Evolutionary conservation across 139 green algal genomes (phyloP), one percentile per base, ranked within the genome.

Genomic region (Chlamydomonas sp.): DNA sequence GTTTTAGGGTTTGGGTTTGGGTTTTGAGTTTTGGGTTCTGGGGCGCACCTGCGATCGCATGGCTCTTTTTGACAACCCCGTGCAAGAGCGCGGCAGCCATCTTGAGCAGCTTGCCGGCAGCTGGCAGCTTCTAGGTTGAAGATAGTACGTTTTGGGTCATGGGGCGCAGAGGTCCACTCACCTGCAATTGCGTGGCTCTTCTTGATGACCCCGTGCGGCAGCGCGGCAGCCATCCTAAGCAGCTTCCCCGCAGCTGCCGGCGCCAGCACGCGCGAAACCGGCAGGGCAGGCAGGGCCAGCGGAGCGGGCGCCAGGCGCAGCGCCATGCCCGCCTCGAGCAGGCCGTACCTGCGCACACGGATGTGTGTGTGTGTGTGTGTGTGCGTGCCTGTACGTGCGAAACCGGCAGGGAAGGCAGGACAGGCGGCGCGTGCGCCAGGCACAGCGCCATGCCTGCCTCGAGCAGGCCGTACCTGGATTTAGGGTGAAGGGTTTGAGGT

Each of bases 371-470:
- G n/a, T n/a, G n/a, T n/a, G n/a, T n/a, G n/a, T n/a, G n/a, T n/a
- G n/a, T n/a, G n/a, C n/a, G n/a, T n/a, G n/a, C n/a, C n/a, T n/a
- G n/a, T n/a, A n/a, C n/a, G n/a, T n/a, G n/a, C n/a, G n/a, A n/a
- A n/a, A n/a, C n/a, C n/a, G n/a, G n/a, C n/a, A n/a, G n/a, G n/a
- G n/a, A n/a, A n/a, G n/a, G n/a, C n/a, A n/a, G n/a, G n/a, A n/a
- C n/a, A n/a, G n/a, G n/a, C n/a, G n/a, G n/a, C n/a, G n/a, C n/a
- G n/a, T n/a, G n/a, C n/a, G 54, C 22, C 28, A 85, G 26, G 30
- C 4, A 34, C 48, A 90, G 61, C 22, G 49, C 65, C 24, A 47
- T 58, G 6, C 24, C 22, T 10, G 10, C 16, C 54, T 64, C 54
- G 24, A 64, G 54, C 8, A 36, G 54, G 54, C 54, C 54, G 34